phyloP scores from a whole-genome alignment of 2,329 filamentous ascomycete species.

The Penicillium concentricum region DNA sequence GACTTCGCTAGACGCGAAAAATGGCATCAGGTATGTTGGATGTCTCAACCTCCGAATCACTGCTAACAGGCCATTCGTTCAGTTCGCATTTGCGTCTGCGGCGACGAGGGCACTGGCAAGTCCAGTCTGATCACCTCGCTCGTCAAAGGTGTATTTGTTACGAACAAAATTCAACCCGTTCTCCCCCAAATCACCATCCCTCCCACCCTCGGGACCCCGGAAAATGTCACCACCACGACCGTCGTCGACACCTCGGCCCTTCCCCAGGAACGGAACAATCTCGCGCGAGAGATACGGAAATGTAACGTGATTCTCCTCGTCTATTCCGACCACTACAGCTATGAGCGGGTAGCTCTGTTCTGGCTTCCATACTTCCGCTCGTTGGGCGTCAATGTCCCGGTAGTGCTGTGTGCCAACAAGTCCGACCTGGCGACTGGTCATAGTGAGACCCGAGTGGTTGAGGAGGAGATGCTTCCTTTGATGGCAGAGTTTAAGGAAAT shows the following conservation, averaged over 20 bases:
- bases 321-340: conserved; percentile 98
- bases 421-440: conserved; percentile 78
- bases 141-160: conserved; percentile 95
- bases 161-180: conserved; percentile 90
- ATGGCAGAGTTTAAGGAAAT: conserved; percentile 99
- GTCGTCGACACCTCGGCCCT: conserved; percentile 96
- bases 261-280: conserved; percentile 83
- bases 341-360: conserved; percentile 92
- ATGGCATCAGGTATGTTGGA: conserved; percentile 10
- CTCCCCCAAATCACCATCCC: conserved; percentile 94
- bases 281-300: conserved; percentile 93
- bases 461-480: conserved; percentile 96
- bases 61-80: conserved; percentile 11
- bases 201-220: conserved; percentile 85
- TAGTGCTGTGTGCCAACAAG: conserved; percentile 96
- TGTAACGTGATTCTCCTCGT: conserved; percentile 96
- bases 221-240: conserved; percentile 88
- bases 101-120: conserved; percentile 94
- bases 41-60: background rate
- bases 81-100: conserved; percentile 94
- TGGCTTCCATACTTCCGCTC: conserved; percentile 99
- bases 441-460: conserved; percentile 78
- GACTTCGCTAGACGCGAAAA: conserved; percentile 1
- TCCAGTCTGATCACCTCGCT: conserved; percentile 91
- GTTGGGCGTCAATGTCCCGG: conserved; percentile 95